Evolutionary conservation across 2,329 filamentous ascomycete species (phyloP).

Genomic region (Cordyceps farinosa): DNA sequence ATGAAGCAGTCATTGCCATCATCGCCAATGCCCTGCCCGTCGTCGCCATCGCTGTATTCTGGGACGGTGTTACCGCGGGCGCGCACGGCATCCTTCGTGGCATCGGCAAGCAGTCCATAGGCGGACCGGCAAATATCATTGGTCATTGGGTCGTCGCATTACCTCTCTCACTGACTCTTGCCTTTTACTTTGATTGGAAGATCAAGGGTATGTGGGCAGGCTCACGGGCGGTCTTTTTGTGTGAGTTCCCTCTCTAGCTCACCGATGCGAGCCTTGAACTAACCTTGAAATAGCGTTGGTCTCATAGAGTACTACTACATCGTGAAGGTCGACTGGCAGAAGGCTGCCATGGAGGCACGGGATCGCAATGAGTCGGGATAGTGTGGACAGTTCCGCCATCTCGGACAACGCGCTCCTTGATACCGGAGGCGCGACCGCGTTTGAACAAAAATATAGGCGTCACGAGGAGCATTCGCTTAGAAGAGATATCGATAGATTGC

Average conservation of each 20-base stretch:
- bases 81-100: constrained; percentile 84
- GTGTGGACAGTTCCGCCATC: constrained; percentile 10
- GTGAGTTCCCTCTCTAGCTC: not conserved
- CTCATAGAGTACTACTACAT: constrained; percentile 53
- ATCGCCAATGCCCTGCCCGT: constrained; percentile 73
- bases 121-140: constrained; percentile 82
- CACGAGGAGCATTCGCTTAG: too few species aligned
- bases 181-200: constrained; percentile 74
- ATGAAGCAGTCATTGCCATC: constrained; percentile 64
- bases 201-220: constrained; percentile 79
- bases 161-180: constrained; percentile 74
- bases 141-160: constrained; percentile 84
- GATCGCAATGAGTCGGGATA: constrained; percentile 46
- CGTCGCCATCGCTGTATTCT: constrained; percentile 83
- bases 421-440: not conserved
- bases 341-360: constrained; percentile 50
- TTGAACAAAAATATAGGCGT: not conserved
- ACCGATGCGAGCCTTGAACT: not conserved
- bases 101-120: constrained; percentile 82
- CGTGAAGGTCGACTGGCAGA: constrained; percentile 49
- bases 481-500: too few species aligned
- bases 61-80: constrained; percentile 74
- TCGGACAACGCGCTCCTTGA: not conserved
- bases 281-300: constrained; percentile 38
- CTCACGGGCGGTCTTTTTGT: constrained; percentile 63